phyloP scores from a whole-genome alignment of 805 yeast species.

The Sungouiozyma intestinalis region DNA sequence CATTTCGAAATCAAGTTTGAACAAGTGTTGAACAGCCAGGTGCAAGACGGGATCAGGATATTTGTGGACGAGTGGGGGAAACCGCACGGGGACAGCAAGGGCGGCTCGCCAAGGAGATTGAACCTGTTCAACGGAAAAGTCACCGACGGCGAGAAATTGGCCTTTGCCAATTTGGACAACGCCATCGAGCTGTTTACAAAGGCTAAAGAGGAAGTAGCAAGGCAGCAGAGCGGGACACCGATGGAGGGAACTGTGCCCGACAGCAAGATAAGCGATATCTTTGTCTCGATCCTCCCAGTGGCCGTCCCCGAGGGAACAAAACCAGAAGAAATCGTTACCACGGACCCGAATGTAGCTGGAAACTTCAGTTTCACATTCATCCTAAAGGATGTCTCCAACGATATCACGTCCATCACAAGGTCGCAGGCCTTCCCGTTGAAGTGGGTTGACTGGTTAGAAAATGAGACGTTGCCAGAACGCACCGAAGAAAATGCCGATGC shows the following conservation, averaged over 20 bases:
- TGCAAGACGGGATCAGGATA: slow-evolving; percentile 65
- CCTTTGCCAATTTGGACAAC: slow-evolving; percentile 76
- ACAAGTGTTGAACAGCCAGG: slow-evolving; percentile 54
- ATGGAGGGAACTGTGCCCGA: slow-evolving; percentile 10
- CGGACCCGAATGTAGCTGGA: slow-evolving; percentile 32
- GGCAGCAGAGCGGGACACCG: slow-evolving; percentile 14
- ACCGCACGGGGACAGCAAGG: slow-evolving; percentile 13
- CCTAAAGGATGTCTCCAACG: slow-evolving; percentile 69
- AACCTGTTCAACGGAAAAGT: slow-evolving; percentile 67
- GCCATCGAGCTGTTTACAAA: slow-evolving; percentile 39
- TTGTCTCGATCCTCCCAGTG: slow-evolving; percentile 59
- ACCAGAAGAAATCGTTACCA: slow-evolving; percentile 22
- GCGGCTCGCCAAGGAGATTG: slow-evolving; percentile 25
- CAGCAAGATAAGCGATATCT: slow-evolving; percentile 43
- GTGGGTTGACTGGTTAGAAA: slow-evolving; percentile 86
- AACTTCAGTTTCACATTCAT: slow-evolving; percentile 69
- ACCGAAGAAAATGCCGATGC: slow-evolving; percentile 10
- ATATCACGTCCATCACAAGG: slow-evolving; percentile 58
- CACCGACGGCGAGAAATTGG: slow-evolving; percentile 79
- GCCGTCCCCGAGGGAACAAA: slow-evolving; percentile 20
- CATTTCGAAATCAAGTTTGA: slow-evolving; percentile 44
- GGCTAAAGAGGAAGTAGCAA: slow-evolving; percentile 23
- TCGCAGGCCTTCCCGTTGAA: slow-evolving; percentile 84
- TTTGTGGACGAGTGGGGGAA: slow-evolving; percentile 43
- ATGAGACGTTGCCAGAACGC: slow-evolving; percentile 6